Evolutionary conservation across 192 early-diverging fungal genomes (phyloP).

Genomic region (Coemansia javaensis): DNA sequence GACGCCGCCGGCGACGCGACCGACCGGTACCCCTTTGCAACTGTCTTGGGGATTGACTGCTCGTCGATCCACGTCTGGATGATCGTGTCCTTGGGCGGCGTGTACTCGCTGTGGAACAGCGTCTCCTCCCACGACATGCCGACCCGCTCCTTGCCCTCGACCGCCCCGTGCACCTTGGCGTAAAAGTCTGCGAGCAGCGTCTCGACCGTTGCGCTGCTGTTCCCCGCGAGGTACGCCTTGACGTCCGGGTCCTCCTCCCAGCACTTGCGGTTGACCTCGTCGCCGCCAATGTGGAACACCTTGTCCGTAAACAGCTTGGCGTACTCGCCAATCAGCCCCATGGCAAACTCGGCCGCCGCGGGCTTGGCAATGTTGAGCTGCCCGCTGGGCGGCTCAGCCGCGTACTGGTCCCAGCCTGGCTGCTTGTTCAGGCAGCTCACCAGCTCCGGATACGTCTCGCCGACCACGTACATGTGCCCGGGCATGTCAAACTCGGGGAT

Average conservation of each 20-base stretch:
- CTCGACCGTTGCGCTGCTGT: constrained; percentile 30
- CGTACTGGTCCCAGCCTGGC: constrained; percentile 60
- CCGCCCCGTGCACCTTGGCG: constrained; percentile 51
- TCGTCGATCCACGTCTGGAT: constrained; percentile 70
- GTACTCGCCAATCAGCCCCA: constrained; percentile 63
- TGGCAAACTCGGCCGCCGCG: constrained; percentile 61
- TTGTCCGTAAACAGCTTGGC: constrained; percentile 63
- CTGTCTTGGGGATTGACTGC: constrained; percentile 53
- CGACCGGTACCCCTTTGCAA: constrained; percentile 61
- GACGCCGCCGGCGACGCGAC: constrained; percentile 59
- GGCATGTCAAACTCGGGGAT: constrained; percentile 92
- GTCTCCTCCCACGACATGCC: constrained; percentile 81
- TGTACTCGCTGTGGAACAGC: constrained; percentile 53
- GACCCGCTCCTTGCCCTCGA: constrained; percentile 50
- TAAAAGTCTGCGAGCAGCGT: constrained; percentile 51
- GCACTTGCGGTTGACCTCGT: constrained; percentile 72
- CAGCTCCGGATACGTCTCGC: constrained; percentile 53
- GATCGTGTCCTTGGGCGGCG: constrained; percentile 59
- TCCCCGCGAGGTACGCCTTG: constrained; percentile 26
- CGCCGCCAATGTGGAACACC: constrained; percentile 70
- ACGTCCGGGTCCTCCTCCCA: constrained; percentile 56
- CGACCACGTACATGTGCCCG: constrained; percentile 62
- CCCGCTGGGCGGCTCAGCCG: constrained; percentile 73
- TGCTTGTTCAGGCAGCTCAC: constrained; percentile 58
- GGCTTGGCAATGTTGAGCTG: constrained; percentile 70